Percentiles rank a stretch among this genome's conserved stretches.
phyloP scores from a whole-genome alignment of 2,329 filamentous ascomycete species.

The Chrysosporium keratinophilum region DNA sequence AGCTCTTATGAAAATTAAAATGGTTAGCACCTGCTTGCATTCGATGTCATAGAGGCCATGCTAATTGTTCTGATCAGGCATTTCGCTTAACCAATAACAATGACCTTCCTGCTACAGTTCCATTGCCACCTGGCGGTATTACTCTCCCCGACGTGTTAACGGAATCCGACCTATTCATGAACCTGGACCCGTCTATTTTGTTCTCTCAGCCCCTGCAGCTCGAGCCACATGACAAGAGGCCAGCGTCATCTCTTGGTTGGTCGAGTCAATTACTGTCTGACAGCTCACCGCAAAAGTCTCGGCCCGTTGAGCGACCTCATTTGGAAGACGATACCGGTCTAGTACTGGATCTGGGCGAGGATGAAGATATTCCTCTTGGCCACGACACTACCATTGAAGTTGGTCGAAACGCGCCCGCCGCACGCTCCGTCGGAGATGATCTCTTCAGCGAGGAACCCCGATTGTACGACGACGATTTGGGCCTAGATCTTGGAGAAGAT shows the following conservation, averaged over 20 bases:
- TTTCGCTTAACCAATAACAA: conserved; percentile 93
- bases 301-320: conserved; percentile 41
- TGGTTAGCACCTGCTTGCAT: conserved; percentile 50
- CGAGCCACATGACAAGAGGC: conserved; percentile 28
- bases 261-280: conserved; percentile 72
- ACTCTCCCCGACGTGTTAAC: conserved; percentile 88
- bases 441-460: conserved; percentile 51
- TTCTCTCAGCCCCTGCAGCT: conserved; percentile 58
- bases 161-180: conserved; percentile 81
- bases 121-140: conserved; percentile 70
- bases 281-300: conserved; percentile 48
- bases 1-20: conserved; percentile 94
- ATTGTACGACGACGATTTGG: conserved; percentile 43
- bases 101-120: conserved; percentile 75
- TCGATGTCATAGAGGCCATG: not conserved
- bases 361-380: conserved; percentile 55
- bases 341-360: conserved; percentile 58
- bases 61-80: conserved; percentile 50
- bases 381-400: conserved; percentile 66
- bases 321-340: conserved; percentile 61
- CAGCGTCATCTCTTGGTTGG: conserved; percentile 41
- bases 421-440: conserved; percentile 49
- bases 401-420: conserved; percentile 70
- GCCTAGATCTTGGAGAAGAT: conserved; percentile 42
- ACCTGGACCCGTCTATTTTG: conserved; percentile 70